phyloP scores from a whole-genome alignment of 108 stramenopile species.

The Conticribra weissflogii region DNA sequence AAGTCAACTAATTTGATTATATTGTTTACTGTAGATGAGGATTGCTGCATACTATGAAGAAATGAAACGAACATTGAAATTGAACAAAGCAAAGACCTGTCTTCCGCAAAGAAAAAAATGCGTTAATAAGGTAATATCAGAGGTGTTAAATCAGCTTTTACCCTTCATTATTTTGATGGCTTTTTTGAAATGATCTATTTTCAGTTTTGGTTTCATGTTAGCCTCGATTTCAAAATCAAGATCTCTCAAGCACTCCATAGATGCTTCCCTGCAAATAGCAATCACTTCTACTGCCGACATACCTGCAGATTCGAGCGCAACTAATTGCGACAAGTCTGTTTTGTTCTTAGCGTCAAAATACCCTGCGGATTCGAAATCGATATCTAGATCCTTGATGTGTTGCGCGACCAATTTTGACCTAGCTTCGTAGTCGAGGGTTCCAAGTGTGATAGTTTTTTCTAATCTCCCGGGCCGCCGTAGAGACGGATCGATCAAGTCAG shows the following conservation, averaged over 20 bases:
- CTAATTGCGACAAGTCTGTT: slow-evolving; percentile 38
- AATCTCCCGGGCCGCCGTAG: slow-evolving; percentile 79
- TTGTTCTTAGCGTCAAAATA: slow-evolving; percentile 39
- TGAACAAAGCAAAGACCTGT: no score
- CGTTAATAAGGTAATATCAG: no score
- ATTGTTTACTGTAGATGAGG: no score
- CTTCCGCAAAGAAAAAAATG: no score
- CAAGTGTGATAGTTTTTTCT: slow-evolving; percentile 59
- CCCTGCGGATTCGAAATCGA: slow-evolving; percentile 40
- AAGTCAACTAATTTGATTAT: no score
- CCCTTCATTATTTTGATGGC: slow-evolving; percentile 36
- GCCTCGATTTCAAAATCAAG: slow-evolving; percentile 24
- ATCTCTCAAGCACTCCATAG: slow-evolving; percentile 49
- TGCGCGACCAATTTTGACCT: slow-evolving; percentile 49
- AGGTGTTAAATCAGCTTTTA: no score
- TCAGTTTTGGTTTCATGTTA: slow-evolving; percentile 14
- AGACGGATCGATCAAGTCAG: slow-evolving; percentile 71
- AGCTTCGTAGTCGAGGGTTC: slow-evolving; percentile 56
- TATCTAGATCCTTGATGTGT: slow-evolving; percentile 39
- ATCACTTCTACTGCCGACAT: slow-evolving; percentile 69
- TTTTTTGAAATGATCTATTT: slow-evolving; percentile 28
- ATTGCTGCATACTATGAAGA: no score
- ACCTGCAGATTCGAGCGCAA: slow-evolving; percentile 59
- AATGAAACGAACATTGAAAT: no score
- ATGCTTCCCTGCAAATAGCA: slow-evolving; percentile 68